Conservation (phyloP, 371 early-diverging fungal genomes). For the Mucor racemosus region DNA sequence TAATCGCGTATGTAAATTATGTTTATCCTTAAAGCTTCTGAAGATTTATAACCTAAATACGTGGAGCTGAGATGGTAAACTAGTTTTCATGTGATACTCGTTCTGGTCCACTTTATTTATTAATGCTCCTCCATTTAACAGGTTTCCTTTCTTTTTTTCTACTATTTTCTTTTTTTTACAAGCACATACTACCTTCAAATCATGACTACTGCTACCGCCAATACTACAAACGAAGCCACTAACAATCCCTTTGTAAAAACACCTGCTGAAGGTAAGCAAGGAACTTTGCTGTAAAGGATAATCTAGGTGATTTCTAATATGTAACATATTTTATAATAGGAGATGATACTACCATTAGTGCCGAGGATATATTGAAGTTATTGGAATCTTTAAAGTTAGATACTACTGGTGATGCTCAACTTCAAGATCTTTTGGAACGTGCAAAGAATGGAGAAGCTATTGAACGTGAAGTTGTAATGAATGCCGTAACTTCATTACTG, state of each 20-base stretch:
- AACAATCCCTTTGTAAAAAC: conserved; percentile 19
- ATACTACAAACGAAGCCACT: not conserved
- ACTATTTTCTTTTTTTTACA: not conserved
- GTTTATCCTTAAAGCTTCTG: not conserved
- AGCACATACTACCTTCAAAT: not conserved
- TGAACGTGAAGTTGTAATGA: conserved; percentile 27
- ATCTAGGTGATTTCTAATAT: too few relatives aligned
- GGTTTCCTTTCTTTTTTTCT: conserved; percentile 4
- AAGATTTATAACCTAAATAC: not conserved
- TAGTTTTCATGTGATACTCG: conserved; percentile 5
- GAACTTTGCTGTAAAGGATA: too few relatives aligned
- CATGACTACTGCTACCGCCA: conserved; percentile 11
- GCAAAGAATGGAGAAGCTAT: conserved; percentile 31
- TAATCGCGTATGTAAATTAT: not conserved
- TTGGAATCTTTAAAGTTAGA: conserved; percentile 21
- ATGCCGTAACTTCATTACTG: conserved; percentile 12
- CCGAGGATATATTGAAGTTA: conserved; percentile 24
- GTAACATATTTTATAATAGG: not conserved
- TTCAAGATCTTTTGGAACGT: conserved; percentile 12
- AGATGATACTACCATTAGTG: conserved; percentile 11
- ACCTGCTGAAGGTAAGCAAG: conserved; percentile 1
- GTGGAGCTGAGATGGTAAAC: conserved; percentile 3
- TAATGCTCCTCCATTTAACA: not conserved
- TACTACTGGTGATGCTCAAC: conserved; percentile 12
- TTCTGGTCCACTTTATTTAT: not conserved